Percentiles rank a stretch among this genome's conserved stretches.
phyloP scores from a whole-genome alignment of 192 early-diverging fungal genomes.

The Dissophora globulifera region DNA sequence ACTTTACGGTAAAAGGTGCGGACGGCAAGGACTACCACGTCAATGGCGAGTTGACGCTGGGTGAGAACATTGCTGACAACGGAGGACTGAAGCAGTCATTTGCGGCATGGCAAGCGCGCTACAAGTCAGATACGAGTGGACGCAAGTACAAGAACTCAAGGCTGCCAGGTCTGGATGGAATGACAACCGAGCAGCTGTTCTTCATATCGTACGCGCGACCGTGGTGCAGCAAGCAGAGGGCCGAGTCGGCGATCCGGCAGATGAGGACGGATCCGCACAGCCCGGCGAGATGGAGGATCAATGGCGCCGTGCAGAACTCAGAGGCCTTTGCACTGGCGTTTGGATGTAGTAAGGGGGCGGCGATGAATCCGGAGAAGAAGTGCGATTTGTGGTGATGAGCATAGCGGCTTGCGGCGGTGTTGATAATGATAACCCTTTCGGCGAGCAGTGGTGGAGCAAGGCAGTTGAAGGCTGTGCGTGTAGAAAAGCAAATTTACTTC shows the following conservation, averaged over 20 bases:
- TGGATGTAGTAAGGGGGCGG: conserved; percentile 60
- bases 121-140: conserved; percentile 24
- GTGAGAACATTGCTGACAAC: conserved; percentile 79
- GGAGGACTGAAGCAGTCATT: conserved; percentile 58
- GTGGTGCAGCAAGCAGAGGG: conserved; percentile 65
- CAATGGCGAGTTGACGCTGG: conserved; percentile 53
- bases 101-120: conserved; percentile 50
- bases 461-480: too few relatives aligned
- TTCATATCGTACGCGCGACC: conserved; percentile 71
- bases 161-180: conserved; percentile 58
- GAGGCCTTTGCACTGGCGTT: conserved; percentile 72
- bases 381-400: conserved; percentile 56
- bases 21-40: conserved; percentile 7
- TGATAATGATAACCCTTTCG: too few relatives aligned
- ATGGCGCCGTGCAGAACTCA: conserved; percentile 72
- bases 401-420: too few relatives aligned
- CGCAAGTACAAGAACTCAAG: conserved; percentile 18
- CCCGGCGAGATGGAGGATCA: conserved; percentile 71
- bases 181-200: conserved; percentile 68
- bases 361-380: conserved; percentile 72
- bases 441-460: too few relatives aligned
- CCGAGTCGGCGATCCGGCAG: conserved; percentile 33
- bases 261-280: conserved; percentile 69
- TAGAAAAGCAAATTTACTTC: too few relatives aligned
- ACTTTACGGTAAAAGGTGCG: conserved; percentile 45